These are phyloP conservation scores for Lepraria neglecta DNA, from an alignment of 495 filamentous ascomycete species.

Conservation along the genomic window DNA sequence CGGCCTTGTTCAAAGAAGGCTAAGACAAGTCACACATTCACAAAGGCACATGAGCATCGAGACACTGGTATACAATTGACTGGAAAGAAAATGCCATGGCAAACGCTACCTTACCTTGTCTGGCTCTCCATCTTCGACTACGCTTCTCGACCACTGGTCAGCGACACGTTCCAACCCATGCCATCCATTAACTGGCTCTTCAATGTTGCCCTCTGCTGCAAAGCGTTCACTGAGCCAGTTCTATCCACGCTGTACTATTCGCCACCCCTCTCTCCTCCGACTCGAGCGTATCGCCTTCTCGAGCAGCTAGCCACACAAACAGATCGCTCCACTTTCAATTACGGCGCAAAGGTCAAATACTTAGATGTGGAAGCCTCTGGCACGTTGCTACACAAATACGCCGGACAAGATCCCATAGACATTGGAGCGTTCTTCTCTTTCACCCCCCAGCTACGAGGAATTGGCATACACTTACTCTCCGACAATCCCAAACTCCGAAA, in stretches of 20 bases:
- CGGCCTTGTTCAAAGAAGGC: background rate
- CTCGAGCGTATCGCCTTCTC: slow-evolving; percentile 45
- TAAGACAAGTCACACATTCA: background rate
- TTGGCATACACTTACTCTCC: slow-evolving; percentile 20
- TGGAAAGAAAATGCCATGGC: slow-evolving; percentile 58
- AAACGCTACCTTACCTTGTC: slow-evolving; percentile 63
- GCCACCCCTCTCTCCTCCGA: slow-evolving; percentile 54
- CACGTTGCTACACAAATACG: slow-evolving; percentile 40
- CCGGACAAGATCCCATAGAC: slow-evolving; percentile 43
- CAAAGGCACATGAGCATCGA: background rate
- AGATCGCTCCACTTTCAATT: slow-evolving; percentile 42
- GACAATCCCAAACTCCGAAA: slow-evolving; percentile 16
- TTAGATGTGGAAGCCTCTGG: slow-evolving; percentile 58
- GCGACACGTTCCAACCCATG: slow-evolving; percentile 37
- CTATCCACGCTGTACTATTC: slow-evolving; percentile 65
- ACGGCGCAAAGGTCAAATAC: slow-evolving; percentile 62
- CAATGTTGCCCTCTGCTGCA: slow-evolving; percentile 54
- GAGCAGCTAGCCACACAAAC: slow-evolving; percentile 41
- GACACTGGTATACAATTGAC: slow-evolving; percentile 30
- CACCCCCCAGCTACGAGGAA: slow-evolving; percentile 39
- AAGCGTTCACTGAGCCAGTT: slow-evolving; percentile 64
- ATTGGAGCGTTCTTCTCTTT: slow-evolving; percentile 38
- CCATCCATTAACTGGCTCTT: slow-evolving; percentile 55
- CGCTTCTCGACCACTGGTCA: slow-evolving; percentile 56
- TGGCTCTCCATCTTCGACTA: slow-evolving; percentile 61